These are phyloP conservation scores for Trifolium pratense DNA, from an alignment of 306 rosid species.

Conservation along the genomic window DNA sequence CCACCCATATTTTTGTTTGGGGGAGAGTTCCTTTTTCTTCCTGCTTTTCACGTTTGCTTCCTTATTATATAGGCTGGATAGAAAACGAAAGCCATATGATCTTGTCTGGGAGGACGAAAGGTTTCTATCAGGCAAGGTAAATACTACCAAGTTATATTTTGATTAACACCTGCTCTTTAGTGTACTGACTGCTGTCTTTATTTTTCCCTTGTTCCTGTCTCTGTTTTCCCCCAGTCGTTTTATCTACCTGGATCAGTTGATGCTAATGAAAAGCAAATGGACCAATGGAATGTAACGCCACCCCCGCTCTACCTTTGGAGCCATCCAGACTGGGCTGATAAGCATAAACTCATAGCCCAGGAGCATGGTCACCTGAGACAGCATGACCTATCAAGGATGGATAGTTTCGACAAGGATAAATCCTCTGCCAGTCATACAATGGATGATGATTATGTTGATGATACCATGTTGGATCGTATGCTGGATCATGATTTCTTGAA, in stretches of 20 bases:
- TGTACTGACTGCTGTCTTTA: conserved; percentile 32
- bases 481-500: conserved; percentile 42
- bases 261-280: conserved; percentile 66
- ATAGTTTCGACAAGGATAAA: conserved; percentile 34
- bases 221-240: conserved; percentile 65
- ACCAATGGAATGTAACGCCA: conserved; percentile 67
- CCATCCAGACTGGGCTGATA: conserved; percentile 58
- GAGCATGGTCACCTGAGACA: conserved; percentile 54
- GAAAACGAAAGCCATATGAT: conserved; percentile 61
- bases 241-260: conserved; percentile 88
- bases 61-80: conserved; percentile 60
- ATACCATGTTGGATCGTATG: conserved; percentile 34
- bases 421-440: conserved; percentile 31
- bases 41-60: conserved; percentile 38
- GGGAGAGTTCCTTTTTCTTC: conserved; percentile 15
- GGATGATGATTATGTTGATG: conserved; percentile 41
- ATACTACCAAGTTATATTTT: conserved; percentile 28
- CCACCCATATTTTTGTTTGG: conserved; percentile 30
- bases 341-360: conserved; percentile 66
- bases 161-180: conserved; percentile 24
- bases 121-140: conserved; percentile 79
- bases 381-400: conserved; percentile 31
- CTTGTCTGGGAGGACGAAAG: conserved; percentile 82
- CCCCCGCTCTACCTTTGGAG: conserved; percentile 94
- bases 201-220: conserved; percentile 15